A percentile compares a stretch with the other conserved stretches of the same genome.
Evolutionary conservation across 2,329 filamentous ascomycete species (phyloP).

Genomic region (Penicillium sp.): DNA sequence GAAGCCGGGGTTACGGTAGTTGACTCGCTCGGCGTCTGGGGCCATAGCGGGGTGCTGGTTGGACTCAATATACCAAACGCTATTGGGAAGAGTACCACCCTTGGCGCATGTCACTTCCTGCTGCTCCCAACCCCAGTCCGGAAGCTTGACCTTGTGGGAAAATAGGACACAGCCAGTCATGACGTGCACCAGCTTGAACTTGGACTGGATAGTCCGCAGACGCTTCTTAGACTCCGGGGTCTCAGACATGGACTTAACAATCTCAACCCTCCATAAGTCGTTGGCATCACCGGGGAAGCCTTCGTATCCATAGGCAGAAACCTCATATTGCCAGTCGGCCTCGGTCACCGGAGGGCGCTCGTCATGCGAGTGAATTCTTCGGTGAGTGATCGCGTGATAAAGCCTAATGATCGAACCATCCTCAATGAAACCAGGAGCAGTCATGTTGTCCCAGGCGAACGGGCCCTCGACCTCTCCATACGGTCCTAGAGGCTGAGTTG

Average conservation of each 20-base stretch:
- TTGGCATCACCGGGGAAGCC: constrained; percentile 97
- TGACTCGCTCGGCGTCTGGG: constrained; percentile 81
- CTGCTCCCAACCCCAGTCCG: constrained; percentile 96
- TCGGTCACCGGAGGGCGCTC: constrained; percentile 83
- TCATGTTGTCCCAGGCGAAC: constrained; percentile 75
- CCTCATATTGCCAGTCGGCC: constrained; percentile 91
- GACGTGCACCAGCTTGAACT: constrained; percentile 90
- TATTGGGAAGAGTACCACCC: constrained; percentile 89
- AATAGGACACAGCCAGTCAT: constrained; percentile 97
- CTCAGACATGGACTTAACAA: constrained; percentile 84
- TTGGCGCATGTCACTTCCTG: constrained; percentile 98
- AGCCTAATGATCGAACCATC: constrained; percentile 79
- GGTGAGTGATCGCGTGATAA: constrained; percentile 78
- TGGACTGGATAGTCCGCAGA: constrained; percentile 89
- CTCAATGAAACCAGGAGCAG: constrained; percentile 62
- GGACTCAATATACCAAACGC: constrained; percentile 91
- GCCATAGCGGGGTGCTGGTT: constrained; percentile 80
- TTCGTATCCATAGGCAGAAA: constrained; percentile 95
- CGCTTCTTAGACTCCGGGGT: constrained; percentile 75
- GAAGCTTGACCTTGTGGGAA: constrained; percentile 98
- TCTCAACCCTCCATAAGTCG: constrained; percentile 91
- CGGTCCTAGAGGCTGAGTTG: constrained; percentile 80
- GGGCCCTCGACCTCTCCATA: constrained; percentile 79
- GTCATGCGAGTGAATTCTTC: constrained; percentile 90
- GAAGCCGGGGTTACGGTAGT: constrained; percentile 92